Evolutionary conservation across 176 grass and related monocot genomes (phyloP).

Genomic region (Canna indica): DNA sequence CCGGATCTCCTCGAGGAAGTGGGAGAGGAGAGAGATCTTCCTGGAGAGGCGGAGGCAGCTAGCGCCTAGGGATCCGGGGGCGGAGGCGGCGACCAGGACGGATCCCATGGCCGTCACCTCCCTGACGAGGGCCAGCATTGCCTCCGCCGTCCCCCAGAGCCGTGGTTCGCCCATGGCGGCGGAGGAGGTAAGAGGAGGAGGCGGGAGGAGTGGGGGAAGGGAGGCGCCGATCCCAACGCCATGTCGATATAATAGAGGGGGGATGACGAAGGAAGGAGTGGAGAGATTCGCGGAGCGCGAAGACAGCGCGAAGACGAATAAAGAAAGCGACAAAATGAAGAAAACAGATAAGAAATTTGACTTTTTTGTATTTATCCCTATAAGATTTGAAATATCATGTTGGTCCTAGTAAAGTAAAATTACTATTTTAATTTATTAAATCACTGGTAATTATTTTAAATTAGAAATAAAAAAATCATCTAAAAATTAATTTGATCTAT

Average conservation of each 20-base stretch:
- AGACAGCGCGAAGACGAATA: slow-evolving; percentile 2
- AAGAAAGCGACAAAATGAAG: not conserved
- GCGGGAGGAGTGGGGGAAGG: slow-evolving; percentile 12
- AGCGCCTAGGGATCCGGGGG: slow-evolving; percentile 39
- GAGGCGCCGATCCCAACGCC: slow-evolving; percentile 35
- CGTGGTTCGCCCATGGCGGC: not conserved
- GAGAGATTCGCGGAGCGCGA: slow-evolving; percentile 11
- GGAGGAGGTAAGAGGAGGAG: slow-evolving; percentile 7
- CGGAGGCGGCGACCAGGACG: slow-evolving; percentile 21
- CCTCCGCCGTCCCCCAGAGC: slow-evolving; percentile 31
- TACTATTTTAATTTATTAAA: too few species aligned
- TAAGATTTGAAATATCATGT: too few species aligned
- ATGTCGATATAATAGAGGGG: slow-evolving; percentile 31
- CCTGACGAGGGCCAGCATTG: slow-evolving; percentile 29
- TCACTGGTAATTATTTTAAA: too few species aligned
- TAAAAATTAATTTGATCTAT: too few species aligned
- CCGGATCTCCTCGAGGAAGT: slow-evolving; percentile 64
- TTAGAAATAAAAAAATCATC: too few species aligned
- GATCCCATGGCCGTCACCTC: slow-evolving; percentile 10
- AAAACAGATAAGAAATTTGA: not conserved
- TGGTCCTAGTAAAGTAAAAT: too few species aligned
- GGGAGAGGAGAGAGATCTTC: slow-evolving; percentile 79
- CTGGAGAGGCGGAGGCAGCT: slow-evolving; percentile 65
- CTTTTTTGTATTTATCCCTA: not conserved
- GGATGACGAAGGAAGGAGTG: slow-evolving; percentile 24